A percentile compares a stretch with the other conserved stretches of the same genome.
These are phyloP conservation scores for Rhododendron mucronatum DNA, from an alignment of 148 eudicot species.

Conservation along the genomic window DNA sequence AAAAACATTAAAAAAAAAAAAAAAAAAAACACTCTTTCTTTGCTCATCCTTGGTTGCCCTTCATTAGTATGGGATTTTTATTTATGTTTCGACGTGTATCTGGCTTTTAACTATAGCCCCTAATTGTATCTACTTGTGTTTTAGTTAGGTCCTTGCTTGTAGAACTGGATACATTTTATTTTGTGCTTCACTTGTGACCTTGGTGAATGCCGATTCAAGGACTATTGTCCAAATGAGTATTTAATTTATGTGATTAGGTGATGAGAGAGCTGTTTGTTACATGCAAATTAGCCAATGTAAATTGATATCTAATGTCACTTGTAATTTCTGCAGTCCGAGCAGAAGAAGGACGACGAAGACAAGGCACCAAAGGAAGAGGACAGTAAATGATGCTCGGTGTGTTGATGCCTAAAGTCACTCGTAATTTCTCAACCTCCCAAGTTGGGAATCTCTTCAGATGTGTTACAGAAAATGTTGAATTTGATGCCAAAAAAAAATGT, in stretches of 20 bases:
- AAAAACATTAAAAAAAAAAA: too few species aligned
- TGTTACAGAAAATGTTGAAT: background rate
- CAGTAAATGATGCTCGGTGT: conserved; percentile 34
- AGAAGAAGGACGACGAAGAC: conserved; percentile 70
- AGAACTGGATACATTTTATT: background rate
- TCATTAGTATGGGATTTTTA: background rate
- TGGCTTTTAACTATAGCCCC: background rate
- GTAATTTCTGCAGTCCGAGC: conserved; percentile 28
- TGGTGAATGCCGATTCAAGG: background rate
- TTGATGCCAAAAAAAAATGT: background rate
- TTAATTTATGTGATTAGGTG: background rate
- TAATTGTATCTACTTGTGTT: background rate
- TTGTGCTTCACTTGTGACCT: background rate
- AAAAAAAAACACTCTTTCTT: background rate
- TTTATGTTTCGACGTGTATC: background rate
- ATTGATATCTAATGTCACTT: background rate
- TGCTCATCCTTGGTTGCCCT: background rate
- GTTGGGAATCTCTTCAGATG: conserved; percentile 14
- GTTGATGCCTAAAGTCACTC: background rate
- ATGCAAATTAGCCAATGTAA: background rate
- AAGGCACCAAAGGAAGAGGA: conserved; percentile 63
- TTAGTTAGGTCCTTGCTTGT: background rate
- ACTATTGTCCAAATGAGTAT: background rate
- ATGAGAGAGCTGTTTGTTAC: background rate
- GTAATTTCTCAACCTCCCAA: conserved; percentile 14